Evolutionary conservation across 345 rosid genomes (phyloP), one percentile per base, ranked within the genome.

Genomic region (Lepidium sativum): DNA sequence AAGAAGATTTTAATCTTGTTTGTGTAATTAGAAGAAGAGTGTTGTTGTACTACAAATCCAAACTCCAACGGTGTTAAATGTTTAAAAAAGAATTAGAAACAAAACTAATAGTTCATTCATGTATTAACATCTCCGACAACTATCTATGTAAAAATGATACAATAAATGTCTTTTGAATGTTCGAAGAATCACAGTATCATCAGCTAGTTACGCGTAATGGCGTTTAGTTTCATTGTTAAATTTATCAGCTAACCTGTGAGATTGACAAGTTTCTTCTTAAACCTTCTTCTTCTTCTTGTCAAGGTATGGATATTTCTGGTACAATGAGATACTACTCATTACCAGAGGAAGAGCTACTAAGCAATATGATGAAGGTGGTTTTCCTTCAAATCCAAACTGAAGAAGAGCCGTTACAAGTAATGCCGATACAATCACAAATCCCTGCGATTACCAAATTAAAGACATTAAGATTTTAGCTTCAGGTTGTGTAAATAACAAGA

Each of bases 341-440:
- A 94, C 99, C 0, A 94, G 86, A 11, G 96, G 99, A 50, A 94
- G 85, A 57, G 97, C 90, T 48, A 85, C 69, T 0, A 91, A 78
- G 51, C 92, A 90, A 63, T 81, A 85, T 27, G 70, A 25, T 8
- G 99, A 84, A 4, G 97, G 99, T 0, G 97, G 88, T 63, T 86
- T 85, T 54, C 97, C 99, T 83, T 94, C 96, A 27, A 88, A 86
- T 45, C 86, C 73, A 75, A 94, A 94, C 75, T 88, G 99, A 59
- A 94, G 79, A 67, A 94, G 31, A 15, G 99, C 96, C 0, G 96
- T 94, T 27, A 91, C 97, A 1, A 94, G 86, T 51, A 94, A 91
- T 13, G 99, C 96, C 1, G 92, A 94, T 21, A 94, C 97, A 68
- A 86, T 91, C 71, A 94, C 96, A 70, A 94, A 94, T 11, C 99